Base-by-base conservation (phyloP, 2,329 filamentous ascomycete species). In the Capronia coronata region DNA sequence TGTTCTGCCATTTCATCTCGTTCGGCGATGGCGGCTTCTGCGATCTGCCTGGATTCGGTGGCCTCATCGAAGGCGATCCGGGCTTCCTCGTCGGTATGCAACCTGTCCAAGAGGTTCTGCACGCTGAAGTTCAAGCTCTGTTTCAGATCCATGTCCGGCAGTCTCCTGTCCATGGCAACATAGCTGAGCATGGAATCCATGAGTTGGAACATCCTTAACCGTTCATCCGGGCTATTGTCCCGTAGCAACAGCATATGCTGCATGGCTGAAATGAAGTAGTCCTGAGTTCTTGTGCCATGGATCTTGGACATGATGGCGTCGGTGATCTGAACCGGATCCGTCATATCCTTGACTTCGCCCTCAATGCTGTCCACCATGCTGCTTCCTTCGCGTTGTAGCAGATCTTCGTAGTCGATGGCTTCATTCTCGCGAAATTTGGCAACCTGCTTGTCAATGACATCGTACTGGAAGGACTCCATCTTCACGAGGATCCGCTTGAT, bases 111-210 rank as follows among this genome's bases (percentile, higher is more conserved):
- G 59, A 98, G 75, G 67, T 82, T 94, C 71, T 97, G 93, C 8
- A 98, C 93, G 0, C 91, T 96, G 63, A 97, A 97, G 67, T 94
- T 96, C 58, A 98, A 79, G 64, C 89, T 94, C 68, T 97, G 91
- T 73, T 96, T 96, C 52, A 98, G 79, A 67, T 98, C 93, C 82
- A 97, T 91, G 68, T 98, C 91, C 32, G 93, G 93, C 57, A 97
- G 70, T 56, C 93, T 80, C 64, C 93, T 81, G 68, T 98, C 93
- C 91, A 98, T 98, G 61, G 91, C 91, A 55, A 98, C 91, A 68
- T 97, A 97, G 68, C 89, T 95, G 58, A 98, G 81, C 89, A 97
- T 97, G n/a, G 87, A 84, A 69, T 98, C 93, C 22, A 97, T 90
- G 22, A 98, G 80, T 72, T 97, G 93, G 71, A 97, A 98, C 84